Evolutionary conservation across 106 monocot species (phyloP).

Genomic region (Platanthera zijinensis): DNA sequence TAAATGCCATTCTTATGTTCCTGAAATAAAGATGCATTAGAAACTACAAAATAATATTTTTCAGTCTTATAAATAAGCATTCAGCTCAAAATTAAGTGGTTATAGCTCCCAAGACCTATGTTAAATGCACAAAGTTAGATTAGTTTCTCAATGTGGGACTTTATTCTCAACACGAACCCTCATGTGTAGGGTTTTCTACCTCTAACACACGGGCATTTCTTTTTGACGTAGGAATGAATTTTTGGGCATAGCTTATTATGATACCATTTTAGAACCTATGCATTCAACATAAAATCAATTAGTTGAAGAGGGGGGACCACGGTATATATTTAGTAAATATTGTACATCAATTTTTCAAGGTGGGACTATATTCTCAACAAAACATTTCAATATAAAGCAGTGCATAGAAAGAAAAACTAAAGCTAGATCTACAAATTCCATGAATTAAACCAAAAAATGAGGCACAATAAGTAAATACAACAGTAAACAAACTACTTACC

Average conservation of each 20-base stretch:
- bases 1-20: conserved; percentile 53
- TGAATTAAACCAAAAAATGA: background rate
- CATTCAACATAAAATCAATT: no score
- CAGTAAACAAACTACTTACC: conserved; percentile 39
- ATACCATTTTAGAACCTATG: no score
- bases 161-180: no score
- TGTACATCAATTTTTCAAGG: no score
- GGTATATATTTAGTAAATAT: no score
- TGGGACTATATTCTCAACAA: background rate
- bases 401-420: background rate
- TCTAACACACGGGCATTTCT: no score
- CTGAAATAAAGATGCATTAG: conserved; percentile 27
- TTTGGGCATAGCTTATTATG: no score
- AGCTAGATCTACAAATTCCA: background rate
- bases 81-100: background rate
- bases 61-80: background rate
- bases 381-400: background rate
- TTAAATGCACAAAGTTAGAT: background rate
- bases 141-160: no score
- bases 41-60: background rate
- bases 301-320: no score
- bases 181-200: no score
- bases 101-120: background rate
- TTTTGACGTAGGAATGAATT: no score
- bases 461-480: background rate